Evolutionary conservation across 2,329 filamentous ascomycete species (phyloP).

Genomic region (Paecilomyces sp.): DNA sequence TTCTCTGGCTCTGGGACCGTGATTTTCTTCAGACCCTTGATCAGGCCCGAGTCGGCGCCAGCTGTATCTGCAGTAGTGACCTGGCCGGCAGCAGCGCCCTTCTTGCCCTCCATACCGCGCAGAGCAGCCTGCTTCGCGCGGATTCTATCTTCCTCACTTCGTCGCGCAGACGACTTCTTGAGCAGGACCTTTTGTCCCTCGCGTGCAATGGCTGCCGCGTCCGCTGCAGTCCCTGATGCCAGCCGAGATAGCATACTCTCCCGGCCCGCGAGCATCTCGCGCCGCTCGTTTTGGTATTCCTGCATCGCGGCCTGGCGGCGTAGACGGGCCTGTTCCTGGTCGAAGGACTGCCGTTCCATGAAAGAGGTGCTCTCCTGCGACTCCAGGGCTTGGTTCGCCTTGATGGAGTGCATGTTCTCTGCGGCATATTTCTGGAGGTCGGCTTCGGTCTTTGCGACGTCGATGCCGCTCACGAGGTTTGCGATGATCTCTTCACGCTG

Average conservation of each 20-base stretch:
- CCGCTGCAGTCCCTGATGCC: conserved; percentile 52
- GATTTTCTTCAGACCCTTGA: conserved; percentile 70
- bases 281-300: conserved; percentile 65
- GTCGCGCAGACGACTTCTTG: conserved; percentile 61
- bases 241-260: conserved; percentile 66
- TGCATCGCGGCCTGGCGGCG: conserved; percentile 56
- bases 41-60: conserved; percentile 40
- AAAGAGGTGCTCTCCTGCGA: conserved; percentile 41
- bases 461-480: conserved; percentile 69
- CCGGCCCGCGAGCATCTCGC: conserved; percentile 55
- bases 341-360: conserved; percentile 44
- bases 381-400: conserved; percentile 42
- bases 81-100: conserved; percentile 12
- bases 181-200: conserved; percentile 56
- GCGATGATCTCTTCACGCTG: conserved; percentile 85
- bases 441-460: conserved; percentile 57
- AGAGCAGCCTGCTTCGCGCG: conserved; percentile 38
- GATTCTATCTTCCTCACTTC: conserved; percentile 46
- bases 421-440: conserved; percentile 64
- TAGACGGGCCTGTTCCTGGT: conserved; percentile 59
- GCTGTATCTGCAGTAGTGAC: conserved; percentile 17
- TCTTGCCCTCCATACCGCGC: conserved; percentile 25
- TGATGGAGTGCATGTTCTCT: conserved; percentile 57
- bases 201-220: conserved; percentile 49
- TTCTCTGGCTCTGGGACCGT: conserved; percentile 57